These are phyloP conservation scores for Closterium sp. DNA, from an alignment of 139 green algal species.

Conservation along the genomic window DNA sequence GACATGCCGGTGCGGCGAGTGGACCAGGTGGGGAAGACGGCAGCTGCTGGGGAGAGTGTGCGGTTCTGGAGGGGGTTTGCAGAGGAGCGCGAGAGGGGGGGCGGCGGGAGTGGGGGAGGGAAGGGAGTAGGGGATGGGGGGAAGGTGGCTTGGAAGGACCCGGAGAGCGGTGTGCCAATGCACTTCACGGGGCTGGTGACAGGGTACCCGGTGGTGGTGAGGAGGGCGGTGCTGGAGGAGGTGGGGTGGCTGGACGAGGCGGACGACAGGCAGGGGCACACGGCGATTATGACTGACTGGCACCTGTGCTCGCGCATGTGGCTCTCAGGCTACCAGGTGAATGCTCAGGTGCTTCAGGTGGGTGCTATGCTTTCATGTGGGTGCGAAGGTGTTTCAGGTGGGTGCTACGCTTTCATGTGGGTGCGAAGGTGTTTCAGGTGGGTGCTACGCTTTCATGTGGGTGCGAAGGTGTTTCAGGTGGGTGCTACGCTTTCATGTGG, in stretches of 20 bases:
- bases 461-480: no score
- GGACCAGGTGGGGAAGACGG: background rate
- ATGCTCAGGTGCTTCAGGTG: background rate
- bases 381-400: no score
- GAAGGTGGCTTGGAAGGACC: background rate
- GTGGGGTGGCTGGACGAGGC: conserved; percentile 1
- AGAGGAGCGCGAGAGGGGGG: background rate
- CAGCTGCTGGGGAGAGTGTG: background rate
- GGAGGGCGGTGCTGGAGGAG: background rate
- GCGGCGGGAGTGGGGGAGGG: no score
- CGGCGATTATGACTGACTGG: background rate
- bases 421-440: no score
- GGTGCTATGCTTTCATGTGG: background rate
- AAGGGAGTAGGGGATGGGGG: background rate
- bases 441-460: no score
- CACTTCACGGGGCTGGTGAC: conserved; percentile 11
- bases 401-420: no score
- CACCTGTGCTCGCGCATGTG: background rate
- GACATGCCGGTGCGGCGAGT: background rate
- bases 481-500: no score
- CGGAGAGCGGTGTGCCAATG: background rate
- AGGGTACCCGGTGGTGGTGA: background rate
- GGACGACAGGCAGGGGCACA: background rate
- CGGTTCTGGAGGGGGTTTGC: background rate
- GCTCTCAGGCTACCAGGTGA: background rate